Conservation (phyloP, 164 flowering plant species). For the Umbellularia californica region DNA sequence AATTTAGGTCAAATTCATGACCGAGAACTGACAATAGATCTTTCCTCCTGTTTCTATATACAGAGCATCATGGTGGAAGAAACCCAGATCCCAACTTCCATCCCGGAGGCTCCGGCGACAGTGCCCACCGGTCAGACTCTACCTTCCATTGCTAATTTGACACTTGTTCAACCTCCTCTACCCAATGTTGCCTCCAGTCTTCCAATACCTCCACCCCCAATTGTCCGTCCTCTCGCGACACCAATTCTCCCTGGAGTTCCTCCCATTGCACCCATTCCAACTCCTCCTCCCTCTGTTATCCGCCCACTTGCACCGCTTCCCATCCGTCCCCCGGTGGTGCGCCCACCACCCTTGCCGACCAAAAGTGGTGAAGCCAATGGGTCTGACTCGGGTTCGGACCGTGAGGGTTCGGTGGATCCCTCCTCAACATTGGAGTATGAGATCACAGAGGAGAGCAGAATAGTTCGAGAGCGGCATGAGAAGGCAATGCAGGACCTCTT, state of each 20-base stretch:
- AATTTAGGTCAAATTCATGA: too few relatives aligned
- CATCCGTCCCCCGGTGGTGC: conserved; percentile 41
- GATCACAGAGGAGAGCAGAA: conserved; percentile 79
- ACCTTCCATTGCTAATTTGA: conserved; percentile 4
- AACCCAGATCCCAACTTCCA: conserved; percentile 22
- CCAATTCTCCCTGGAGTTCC: conserved; percentile 28
- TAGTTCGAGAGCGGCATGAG: conserved; percentile 71
- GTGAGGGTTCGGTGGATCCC: conserved; percentile 31
- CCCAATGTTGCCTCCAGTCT: conserved; percentile 4
- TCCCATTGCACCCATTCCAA: conserved; percentile 46
- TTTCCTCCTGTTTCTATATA: too few relatives aligned
- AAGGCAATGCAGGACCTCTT: conserved; percentile 73
- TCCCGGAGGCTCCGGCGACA: conserved; percentile 19
- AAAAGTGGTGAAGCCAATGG: conserved; percentile 44
- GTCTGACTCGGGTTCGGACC: conserved; percentile 62
- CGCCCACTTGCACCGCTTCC: conserved; percentile 7
- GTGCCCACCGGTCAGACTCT: conserved; percentile 10
- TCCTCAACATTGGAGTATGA: conserved; percentile 46
- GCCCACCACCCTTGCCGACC: conserved; percentile 29
- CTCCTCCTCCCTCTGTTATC: conserved; percentile 21
- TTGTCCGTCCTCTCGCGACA: conserved; percentile 25
- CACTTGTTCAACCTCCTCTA: conserved; percentile 10
- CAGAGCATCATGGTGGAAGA: conserved; percentile 40
- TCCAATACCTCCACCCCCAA: conserved; percentile 5
- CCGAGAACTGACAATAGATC: too few relatives aligned